phyloP scores from a whole-genome alignment of 495 filamentous ascomycete genomes.

The Hypoxylon crocopeplum region DNA sequence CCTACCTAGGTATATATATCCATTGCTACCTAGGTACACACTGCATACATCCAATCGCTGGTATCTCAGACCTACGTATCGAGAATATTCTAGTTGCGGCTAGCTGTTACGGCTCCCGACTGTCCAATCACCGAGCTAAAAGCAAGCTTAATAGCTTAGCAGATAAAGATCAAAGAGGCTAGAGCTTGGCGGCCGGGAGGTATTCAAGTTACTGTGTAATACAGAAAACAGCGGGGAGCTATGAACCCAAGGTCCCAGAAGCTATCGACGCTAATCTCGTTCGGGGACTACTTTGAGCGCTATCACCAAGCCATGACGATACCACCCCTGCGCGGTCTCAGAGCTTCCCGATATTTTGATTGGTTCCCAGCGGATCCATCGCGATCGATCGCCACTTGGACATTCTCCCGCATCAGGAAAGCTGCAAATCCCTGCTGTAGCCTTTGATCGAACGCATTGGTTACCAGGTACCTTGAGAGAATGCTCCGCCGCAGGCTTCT shows the following conservation, averaged over 20 bases:
- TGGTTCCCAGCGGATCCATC: constrained; percentile 18
- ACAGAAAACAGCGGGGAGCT: constrained; percentile 20
- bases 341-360: not conserved
- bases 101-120: not conserved
- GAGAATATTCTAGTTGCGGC: constrained; percentile 1
- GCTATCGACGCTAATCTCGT: constrained; percentile 2
- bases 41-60: too few relatives aligned
- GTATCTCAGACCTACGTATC: not conserved
- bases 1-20: not conserved
- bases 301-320: constrained; percentile 29
- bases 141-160: not conserved
- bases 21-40: too few relatives aligned
- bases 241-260: constrained; percentile 3
- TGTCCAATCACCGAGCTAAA: too few relatives aligned
- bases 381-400: constrained; percentile 37
- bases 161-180: not conserved
- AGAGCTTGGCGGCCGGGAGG: not conserved
- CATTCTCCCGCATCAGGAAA: constrained; percentile 40
- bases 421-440: constrained; percentile 20
- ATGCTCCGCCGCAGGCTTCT: constrained; percentile 3
- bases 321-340: constrained; percentile 20
- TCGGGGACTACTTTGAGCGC: constrained; percentile 20
- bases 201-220: too few relatives aligned
- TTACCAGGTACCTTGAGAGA: constrained; percentile 11
- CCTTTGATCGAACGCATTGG: constrained; percentile 30